phyloP scores from a whole-genome alignment of 2,329 filamentous ascomycete genomes.

The Tolypocladium album region DNA sequence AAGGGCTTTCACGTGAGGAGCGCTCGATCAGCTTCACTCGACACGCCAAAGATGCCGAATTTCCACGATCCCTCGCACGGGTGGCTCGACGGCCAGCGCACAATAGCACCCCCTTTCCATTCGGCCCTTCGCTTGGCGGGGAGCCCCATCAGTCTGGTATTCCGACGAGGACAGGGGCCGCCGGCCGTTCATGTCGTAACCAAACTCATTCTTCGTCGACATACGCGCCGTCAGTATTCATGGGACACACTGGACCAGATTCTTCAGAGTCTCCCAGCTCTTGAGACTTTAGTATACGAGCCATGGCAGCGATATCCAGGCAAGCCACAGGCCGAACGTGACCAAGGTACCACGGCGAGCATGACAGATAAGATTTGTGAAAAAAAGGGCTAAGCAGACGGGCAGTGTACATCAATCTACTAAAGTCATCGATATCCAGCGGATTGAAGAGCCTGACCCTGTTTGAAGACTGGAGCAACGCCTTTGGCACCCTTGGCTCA shows the following conservation, averaged over 20 bases:
- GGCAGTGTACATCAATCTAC: background rate
- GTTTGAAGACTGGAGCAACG: background rate
- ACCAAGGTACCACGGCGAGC: background rate
- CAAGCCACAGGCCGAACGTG: background rate
- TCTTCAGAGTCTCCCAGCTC: background rate
- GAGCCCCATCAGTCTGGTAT: background rate
- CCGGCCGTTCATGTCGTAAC: background rate
- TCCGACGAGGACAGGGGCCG: background rate
- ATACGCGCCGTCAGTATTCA: background rate
- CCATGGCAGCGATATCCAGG: background rate
- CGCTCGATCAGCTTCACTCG: background rate
- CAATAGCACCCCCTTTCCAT: background rate
- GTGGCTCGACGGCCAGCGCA: background rate
- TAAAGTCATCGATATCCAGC: background rate
- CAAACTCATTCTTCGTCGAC: background rate
- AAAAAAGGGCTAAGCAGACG: background rate
- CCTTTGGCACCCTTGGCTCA: background rate
- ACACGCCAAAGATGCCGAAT: background rate
- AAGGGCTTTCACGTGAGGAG: background rate
- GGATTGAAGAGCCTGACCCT: background rate
- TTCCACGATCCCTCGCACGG: background rate
- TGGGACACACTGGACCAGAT: background rate
- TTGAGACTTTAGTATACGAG: background rate
- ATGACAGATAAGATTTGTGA: background rate
- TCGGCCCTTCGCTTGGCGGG: background rate